Evolutionary conservation across 1,284 basidiomycete genomes (phyloP), one percentile per base, ranked within the genome.

Genomic region (Meira nashicola): DNA sequence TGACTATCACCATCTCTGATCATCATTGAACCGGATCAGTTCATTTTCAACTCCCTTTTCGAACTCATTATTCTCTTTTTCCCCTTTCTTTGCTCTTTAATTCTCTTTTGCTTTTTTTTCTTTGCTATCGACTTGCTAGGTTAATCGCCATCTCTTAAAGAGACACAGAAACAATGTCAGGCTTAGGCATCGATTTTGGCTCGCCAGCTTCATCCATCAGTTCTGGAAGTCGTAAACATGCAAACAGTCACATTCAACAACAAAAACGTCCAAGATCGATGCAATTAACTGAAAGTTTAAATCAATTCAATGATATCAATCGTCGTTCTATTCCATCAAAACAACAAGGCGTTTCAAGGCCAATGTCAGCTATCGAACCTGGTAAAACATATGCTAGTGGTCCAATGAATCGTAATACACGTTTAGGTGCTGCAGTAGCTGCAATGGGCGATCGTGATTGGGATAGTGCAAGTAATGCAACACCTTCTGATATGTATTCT

Each of bases 171-270:
- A n/a, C 39, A n/a, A 75, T 73, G 67, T 68, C 70, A 9, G 73
- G 73, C 8, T 63, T 76, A 15, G 72, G 73, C 21, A 76, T 76
- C 55, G 66, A 76, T 64, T 71, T 76, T 38, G 72, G 68, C 12
- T 52, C 51, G 33, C 23, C 44, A 15, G 15, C 55, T 21, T 14
- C 17, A 15, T 39, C 15, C 41, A 14, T 23, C 21, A 23, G 17
- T 12, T 21, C 12, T 23, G 46, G 7, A 12, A 48, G 25, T 23
- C 14, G 46, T 21, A 48, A 48, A 23, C 17, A n/a, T 2, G 2
- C 15, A 2, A 8, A 4, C 11, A n/a, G n/a, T 53, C 11, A 39
- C 19, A 15, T 9, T 28, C 15, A 25, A 15, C 15, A 25, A 15
- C 39, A 53, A 19, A 17, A 33, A 17, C 53, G 41, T 33, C 28